Base-by-base conservation (phyloP, 306 rosid species). In the Cicer chorassanicum region DNA sequence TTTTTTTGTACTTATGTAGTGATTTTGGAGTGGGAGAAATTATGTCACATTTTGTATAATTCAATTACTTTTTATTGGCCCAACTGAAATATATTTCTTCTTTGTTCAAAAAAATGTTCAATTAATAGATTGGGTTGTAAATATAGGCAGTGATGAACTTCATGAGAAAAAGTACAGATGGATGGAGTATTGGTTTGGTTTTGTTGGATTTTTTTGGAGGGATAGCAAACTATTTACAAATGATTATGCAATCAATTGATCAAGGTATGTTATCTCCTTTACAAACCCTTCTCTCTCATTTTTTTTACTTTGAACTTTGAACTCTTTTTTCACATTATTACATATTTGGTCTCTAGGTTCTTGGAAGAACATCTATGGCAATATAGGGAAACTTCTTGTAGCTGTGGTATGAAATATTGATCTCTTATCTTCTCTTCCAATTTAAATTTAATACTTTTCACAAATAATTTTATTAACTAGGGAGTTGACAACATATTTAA, bases 311-410 rank as follows among this genome's bases (percentile, higher is more conserved):
- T 71, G 8, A 68, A 56, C 8, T 71, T 49, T 73, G 13, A 73
- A 70, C 10, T 60, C 34, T n/a, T 42, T 62, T 39, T 45, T 34
- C 54, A 85, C 53, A 24, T 24, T 60, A 55, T 45, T 45, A 56
- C 18, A 34, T 43, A 5, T 50, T 65, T 40, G 0, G 19, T 82
- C 78, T 83, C 12, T 87, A 88, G 96, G 57, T 84, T 91, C 96
- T 54, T 89, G 87, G 98, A 87, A 87, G 70, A 90, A 90, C 82
- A 83, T 90, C 10, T 92, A 81, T 68, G 98, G 96, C 34, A 92
- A 92, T 65, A 83, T 92, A 42, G 98, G 93, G 24, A 92, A 92
- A 84, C 73, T 90, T 38, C 13, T 90, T 70, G 87, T 92, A 11
- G 81, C 98, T 70, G 73, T 90, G 93, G 96, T 90, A 92, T 38